Evolutionary conservation across 768 basidiomycete species (phyloP).

Genomic region (Cantharellus cinnabarinus): DNA sequence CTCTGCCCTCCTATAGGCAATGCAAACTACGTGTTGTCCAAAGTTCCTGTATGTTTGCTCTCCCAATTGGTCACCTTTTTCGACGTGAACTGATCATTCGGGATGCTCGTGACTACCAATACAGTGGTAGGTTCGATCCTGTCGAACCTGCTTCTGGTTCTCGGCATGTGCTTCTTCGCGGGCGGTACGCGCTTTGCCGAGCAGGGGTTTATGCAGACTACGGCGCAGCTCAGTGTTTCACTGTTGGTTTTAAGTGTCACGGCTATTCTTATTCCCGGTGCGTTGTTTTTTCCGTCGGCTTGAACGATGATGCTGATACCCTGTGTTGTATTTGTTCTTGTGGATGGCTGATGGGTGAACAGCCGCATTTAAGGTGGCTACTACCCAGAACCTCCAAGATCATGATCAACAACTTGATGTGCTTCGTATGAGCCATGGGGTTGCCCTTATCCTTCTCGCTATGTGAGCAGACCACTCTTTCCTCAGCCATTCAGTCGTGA

Average conservation of each 20-base stretch:
- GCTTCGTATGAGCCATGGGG: slow-evolving; percentile 61
- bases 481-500: neutral
- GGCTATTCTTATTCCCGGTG: slow-evolving; percentile 44
- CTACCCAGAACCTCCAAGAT: slow-evolving; percentile 7
- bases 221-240: slow-evolving; percentile 56
- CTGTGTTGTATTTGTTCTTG: slow-evolving; percentile 6
- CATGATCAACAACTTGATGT: slow-evolving; percentile 21
- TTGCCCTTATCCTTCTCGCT: slow-evolving; percentile 62
- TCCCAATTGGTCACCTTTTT: neutral
- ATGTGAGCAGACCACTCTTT: slow-evolving; percentile 12
- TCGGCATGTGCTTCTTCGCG: slow-evolving; percentile 84
- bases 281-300: neutral
- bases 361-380: slow-evolving; percentile 54
- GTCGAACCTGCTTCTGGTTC: slow-evolving; percentile 48
- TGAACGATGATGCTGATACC: neutral
- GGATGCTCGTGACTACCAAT: neutral
- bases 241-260: slow-evolving; percentile 61
- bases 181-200: slow-evolving; percentile 61
- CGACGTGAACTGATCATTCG: neutral
- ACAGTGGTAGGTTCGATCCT: slow-evolving; percentile 67
- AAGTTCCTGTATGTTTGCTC: neutral
- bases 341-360: too few relatives aligned
- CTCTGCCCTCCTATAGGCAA: neutral
- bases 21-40: neutral
- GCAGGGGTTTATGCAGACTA: slow-evolving; percentile 58